Evolutionary conservation across 2,329 filamentous ascomycete genomes (phyloP).

Genomic region (Davidsoniella australis): DNA sequence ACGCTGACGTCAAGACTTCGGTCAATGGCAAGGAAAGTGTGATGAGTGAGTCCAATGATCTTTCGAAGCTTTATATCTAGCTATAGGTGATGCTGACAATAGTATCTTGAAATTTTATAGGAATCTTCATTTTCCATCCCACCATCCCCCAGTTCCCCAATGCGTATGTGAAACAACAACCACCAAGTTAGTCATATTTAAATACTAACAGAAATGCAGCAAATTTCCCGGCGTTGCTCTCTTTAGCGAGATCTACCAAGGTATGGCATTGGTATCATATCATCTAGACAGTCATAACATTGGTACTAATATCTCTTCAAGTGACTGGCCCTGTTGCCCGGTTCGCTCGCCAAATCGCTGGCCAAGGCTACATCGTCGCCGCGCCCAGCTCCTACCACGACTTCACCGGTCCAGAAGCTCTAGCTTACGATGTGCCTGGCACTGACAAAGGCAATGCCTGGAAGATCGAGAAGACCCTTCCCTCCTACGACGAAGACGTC

Average conservation of each 20-base stretch:
- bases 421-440: constrained; percentile 73
- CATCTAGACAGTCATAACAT: neutral
- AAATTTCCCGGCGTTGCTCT: constrained; percentile 72
- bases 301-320: constrained; percentile 20
- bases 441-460: constrained; percentile 77
- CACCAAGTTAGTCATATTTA: neutral
- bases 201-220: constrained; percentile 20
- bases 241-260: constrained; percentile 93
- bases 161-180: constrained; percentile 35
- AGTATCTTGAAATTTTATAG: constrained; percentile 27
- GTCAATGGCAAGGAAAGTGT: constrained; percentile 36
- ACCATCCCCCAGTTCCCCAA: constrained; percentile 71
- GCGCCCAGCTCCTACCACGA: constrained; percentile 87
- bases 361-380: constrained; percentile 84
- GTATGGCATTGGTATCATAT: constrained; percentile 25
- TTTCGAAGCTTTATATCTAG: neutral
- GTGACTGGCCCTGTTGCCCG: constrained; percentile 81
- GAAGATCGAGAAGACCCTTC: constrained; percentile 71
- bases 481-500: constrained; percentile 73
- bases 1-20: constrained; percentile 31
- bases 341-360: constrained; percentile 80
- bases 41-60: constrained; percentile 28
- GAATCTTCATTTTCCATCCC: constrained; percentile 80
- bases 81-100: neutral
- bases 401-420: constrained; percentile 67